These are phyloP conservation scores for Nothophaeocryptopus gaeumannii DNA, from an alignment of 2,329 filamentous ascomycete genomes.

Conservation along the genomic window DNA sequence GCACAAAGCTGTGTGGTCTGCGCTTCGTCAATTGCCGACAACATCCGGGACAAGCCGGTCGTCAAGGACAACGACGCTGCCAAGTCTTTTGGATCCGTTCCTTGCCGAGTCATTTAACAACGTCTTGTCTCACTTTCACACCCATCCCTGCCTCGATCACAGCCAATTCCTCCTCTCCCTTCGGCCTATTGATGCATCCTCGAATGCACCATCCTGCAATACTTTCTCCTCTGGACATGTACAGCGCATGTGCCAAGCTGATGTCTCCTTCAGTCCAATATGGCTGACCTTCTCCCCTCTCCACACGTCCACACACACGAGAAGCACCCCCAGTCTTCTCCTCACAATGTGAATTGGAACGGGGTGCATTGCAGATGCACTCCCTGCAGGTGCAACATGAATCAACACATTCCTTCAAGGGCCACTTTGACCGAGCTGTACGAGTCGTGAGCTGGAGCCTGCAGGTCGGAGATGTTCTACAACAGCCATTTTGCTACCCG, in stretches of 20 bases:
- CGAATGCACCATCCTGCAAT: background rate
- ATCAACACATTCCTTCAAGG: background rate
- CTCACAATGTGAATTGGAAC: background rate
- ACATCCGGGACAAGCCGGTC: background rate
- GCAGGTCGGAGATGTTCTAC: too few species aligned
- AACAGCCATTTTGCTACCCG: too few species aligned
- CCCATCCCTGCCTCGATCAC: too few species aligned
- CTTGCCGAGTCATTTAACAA: too few species aligned
- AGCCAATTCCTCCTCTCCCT: too few species aligned
- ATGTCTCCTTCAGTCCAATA: background rate
- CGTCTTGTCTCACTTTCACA: too few species aligned
- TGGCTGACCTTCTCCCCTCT: constrained; percentile 1
- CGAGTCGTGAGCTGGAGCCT: too few species aligned
- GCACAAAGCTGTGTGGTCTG: too few species aligned
- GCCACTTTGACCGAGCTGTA: too few species aligned
- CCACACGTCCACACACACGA: background rate
- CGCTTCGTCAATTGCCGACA: too few species aligned
- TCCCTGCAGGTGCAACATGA: background rate
- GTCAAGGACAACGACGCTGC: background rate
- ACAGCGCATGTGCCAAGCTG: background rate
- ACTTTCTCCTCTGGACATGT: background rate
- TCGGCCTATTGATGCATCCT: background rate
- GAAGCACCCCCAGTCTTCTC: background rate
- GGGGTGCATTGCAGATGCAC: background rate
- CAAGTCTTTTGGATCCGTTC: too few species aligned